Conservation (phyloP, 768 basidiomycete species). For the Leccinum subgranulosum region DNA sequence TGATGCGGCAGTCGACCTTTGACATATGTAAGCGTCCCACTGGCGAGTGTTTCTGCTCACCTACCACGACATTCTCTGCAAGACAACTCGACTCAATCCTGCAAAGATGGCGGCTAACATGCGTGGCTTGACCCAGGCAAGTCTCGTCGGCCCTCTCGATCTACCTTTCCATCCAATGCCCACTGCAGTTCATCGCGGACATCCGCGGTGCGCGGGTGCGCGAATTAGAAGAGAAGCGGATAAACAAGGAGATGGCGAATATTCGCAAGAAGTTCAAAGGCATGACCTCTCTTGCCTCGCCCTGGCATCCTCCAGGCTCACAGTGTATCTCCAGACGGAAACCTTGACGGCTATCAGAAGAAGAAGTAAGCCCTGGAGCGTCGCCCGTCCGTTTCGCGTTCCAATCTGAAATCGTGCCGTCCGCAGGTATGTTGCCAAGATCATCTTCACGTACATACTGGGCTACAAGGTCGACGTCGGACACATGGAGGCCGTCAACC, state of each 20-base stretch:
- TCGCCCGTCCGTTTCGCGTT: constrained; percentile 9
- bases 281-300: constrained; percentile 25
- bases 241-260: constrained; percentile 99
- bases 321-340: constrained; percentile 56
- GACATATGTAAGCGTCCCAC: constrained; percentile 2
- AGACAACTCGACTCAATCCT: neutral
- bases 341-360: constrained; percentile 87
- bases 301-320: constrained; percentile 4
- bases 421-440: constrained; percentile 92
- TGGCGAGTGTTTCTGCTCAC: neutral
- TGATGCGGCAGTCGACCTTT: constrained; percentile 1
- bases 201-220: constrained; percentile 95
- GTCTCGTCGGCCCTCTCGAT: constrained; percentile 18
- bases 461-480: constrained; percentile 99
- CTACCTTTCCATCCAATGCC: constrained; percentile 5
- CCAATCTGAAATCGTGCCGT: constrained; percentile 13
- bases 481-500: constrained; percentile 98
- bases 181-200: constrained; percentile 90
- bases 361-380: constrained; percentile 64
- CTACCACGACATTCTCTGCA: neutral
- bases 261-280: constrained; percentile 99
- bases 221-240: constrained; percentile 96
- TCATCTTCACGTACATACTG: constrained; percentile 97
- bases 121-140: constrained; percentile 90
- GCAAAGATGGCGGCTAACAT: constrained; percentile 79